Evolutionary conservation across 768 basidiomycete species (phyloP).

Genomic region (Tephrocybe sp.): DNA sequence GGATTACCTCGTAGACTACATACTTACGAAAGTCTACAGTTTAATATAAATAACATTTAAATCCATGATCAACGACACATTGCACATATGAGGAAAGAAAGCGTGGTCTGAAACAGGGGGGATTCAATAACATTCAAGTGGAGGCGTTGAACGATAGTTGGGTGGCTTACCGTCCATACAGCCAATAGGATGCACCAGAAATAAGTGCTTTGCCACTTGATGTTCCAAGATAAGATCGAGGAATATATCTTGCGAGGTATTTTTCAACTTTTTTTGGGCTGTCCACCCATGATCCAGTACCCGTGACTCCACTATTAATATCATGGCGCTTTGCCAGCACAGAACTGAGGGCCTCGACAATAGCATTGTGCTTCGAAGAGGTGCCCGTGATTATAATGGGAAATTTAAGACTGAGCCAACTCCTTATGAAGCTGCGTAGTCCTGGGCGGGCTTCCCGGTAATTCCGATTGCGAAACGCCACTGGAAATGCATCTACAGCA

Average conservation of each 20-base stretch:
- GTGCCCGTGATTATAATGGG: background rate
- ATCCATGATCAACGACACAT: background rate
- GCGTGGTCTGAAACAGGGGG: background rate
- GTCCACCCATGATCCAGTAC: background rate
- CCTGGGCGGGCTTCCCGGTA: background rate
- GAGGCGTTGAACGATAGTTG: no score
- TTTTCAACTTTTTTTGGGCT: background rate
- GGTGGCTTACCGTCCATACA: no score
- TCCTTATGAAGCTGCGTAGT: background rate
- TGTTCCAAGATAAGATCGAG: background rate
- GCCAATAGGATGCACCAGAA: background rate
- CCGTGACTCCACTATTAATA: background rate
- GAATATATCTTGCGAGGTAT: background rate
- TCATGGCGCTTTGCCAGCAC: background rate
- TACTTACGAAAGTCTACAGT: no score
- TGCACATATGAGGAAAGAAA: constrained; percentile 1
- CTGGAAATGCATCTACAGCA: background rate
- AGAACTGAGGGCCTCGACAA: background rate
- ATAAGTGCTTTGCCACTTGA: background rate
- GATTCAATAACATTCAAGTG: background rate
- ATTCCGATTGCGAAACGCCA: background rate
- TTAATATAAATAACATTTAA: background rate
- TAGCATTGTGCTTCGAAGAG: background rate
- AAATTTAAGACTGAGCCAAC: background rate
- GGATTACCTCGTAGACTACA: no score